Evolutionary conservation across 768 basidiomycete species (phyloP).

Genomic region (Suillus paluster): DNA sequence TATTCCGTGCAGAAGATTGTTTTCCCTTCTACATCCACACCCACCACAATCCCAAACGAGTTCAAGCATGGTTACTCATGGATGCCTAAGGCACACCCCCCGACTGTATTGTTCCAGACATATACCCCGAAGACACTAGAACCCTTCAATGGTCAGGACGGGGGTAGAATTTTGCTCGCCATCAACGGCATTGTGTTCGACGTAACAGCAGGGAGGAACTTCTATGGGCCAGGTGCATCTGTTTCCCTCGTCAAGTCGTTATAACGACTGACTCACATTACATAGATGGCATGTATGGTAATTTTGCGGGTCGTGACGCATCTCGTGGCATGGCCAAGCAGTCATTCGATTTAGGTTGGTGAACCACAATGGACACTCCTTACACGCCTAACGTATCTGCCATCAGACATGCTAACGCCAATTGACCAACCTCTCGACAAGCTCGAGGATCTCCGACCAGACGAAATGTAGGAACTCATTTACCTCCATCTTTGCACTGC

Average conservation of each 20-base stretch:
- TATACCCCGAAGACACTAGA: slow-evolving; percentile 81
- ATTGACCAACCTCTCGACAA: slow-evolving; percentile 86
- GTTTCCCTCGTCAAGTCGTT: not conserved
- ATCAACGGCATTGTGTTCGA: slow-evolving; percentile 93
- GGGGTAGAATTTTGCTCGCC: slow-evolving; percentile 79
- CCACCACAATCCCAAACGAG: slow-evolving; percentile 59
- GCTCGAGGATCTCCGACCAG: slow-evolving; percentile 72
- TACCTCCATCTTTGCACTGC: not conserved
- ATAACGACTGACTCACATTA: slow-evolving; percentile 7
- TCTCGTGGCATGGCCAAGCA: slow-evolving; percentile 98
- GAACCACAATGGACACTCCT: not conserved
- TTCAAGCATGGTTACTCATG: slow-evolving; percentile 90
- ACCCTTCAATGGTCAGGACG: slow-evolving; percentile 66
- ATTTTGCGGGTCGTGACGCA: slow-evolving; percentile 96
- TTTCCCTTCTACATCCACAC: slow-evolving; percentile 63
- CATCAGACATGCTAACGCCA: slow-evolving; percentile 86
- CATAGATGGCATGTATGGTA: slow-evolving; percentile 93
- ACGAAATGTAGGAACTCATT: slow-evolving; percentile 73
- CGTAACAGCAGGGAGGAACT: slow-evolving; percentile 84
- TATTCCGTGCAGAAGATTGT: slow-evolving; percentile 78
- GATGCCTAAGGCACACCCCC: slow-evolving; percentile 85
- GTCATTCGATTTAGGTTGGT: slow-evolving; percentile 87
- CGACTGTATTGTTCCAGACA: slow-evolving; percentile 73
- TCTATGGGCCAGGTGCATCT: slow-evolving; percentile 91
- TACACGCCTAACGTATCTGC: slow-evolving; percentile 3